Evolutionary conservation across 2,329 filamentous ascomycete species (phyloP), one percentile per base, ranked within the genome.

Genomic region (Claviceps pazoutovae): DNA sequence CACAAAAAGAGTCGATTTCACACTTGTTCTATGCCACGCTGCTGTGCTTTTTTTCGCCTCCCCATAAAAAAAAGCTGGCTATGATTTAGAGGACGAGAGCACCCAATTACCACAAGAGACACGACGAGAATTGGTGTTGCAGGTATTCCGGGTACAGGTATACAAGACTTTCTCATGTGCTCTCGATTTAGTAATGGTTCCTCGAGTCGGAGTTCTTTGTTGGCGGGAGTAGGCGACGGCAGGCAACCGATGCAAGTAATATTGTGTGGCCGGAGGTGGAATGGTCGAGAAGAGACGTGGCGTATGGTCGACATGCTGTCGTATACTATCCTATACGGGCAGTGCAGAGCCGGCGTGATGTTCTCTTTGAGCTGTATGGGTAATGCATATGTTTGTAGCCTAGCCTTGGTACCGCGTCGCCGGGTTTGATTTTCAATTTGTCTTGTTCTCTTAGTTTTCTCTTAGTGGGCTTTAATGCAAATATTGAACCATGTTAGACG

Each of bases 401-500:
- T 60, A 56, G 61, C 55, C 56, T 56, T 53, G 53, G 37, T 46
- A 42, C 49, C 49, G 51, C 23, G 53, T 50, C 50, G 47, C 53
- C 57, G 56, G 56, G 52, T 56, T 56, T 57, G 63, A 62, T 63
- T 61, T 59, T 62, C 65, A 69, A 70, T 66, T 68, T 69, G 69
- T 72, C 62, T 60, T 62, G 55, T 67, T 60, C 62, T 67, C 70
- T 71, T 66, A 67, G 69, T 69, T 72, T 11, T 75, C 68, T 74
- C 73, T 64, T 79, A 78, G 69, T 78, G 71, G 69, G 72, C 72
- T 78, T 78, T 80, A 79, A 80, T 80, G 74, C 75, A 77, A 71
- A 78, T 76, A 78, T 77, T 72, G 73, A 68, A 70, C 70, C 68
- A 68, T 71, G 69, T 48, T 50, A 30, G 16, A 26, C 8, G 13